Evolutionary conservation across 805 yeast species (phyloP).

Genomic region (Maudiozyma barnettii): DNA sequence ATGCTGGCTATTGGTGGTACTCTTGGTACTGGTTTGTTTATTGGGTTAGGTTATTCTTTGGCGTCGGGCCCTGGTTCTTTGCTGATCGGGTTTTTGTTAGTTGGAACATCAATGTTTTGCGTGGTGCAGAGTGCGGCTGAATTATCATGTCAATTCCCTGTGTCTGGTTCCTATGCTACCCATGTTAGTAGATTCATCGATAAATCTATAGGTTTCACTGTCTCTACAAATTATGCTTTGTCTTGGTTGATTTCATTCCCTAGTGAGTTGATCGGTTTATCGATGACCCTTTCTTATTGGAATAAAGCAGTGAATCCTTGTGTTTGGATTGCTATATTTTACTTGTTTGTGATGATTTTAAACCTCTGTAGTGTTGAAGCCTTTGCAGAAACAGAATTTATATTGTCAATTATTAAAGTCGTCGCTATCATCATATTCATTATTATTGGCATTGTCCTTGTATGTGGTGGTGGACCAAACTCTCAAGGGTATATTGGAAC

Average conservation of each 20-base stretch:
- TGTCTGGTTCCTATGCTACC: conserved; percentile 40
- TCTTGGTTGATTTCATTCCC: conserved; percentile 42
- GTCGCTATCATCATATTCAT: conserved; percentile 42
- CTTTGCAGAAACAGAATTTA: conserved; percentile 43
- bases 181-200: conserved; percentile 41
- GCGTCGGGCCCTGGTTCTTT: conserved; percentile 45
- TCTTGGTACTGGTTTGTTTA: conserved; percentile 26
- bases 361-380: conserved; percentile 42
- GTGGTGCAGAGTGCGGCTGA: conserved; percentile 42
- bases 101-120: conserved; percentile 35
- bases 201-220: conserved; percentile 45
- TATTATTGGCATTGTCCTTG: conserved; percentile 39
- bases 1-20: conserved; percentile 29
- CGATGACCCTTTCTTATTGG: conserved; percentile 43
- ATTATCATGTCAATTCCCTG: conserved; percentile 40
- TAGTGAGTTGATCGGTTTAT: conserved; percentile 39
- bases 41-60: conserved; percentile 33
- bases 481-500: conserved; percentile 3
- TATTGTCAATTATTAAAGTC: conserved; percentile 37
- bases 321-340: conserved; percentile 38
- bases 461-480: conserved; percentile 39
- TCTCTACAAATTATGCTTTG: conserved; percentile 45
- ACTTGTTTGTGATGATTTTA: conserved; percentile 33
- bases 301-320: conserved; percentile 32
- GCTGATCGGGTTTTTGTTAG: conserved; percentile 37